Evolutionary conservation across 352 stramenopile species (phyloP).

Genomic region (Phytophthora sansomeana): DNA sequence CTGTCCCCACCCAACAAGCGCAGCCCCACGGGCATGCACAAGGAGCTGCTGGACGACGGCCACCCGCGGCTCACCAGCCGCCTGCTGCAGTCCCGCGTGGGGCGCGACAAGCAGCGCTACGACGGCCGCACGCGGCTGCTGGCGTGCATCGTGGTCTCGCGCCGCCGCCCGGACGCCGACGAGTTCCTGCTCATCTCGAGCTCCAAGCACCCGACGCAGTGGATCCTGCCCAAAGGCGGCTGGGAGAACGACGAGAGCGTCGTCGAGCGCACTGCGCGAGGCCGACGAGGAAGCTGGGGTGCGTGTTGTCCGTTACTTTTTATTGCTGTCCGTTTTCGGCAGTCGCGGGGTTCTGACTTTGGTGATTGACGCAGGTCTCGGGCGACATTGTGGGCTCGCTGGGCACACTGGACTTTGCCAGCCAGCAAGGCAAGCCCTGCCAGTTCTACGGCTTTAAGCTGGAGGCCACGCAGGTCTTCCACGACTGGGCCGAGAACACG

Average conservation of each 20-base stretch:
- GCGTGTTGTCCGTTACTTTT: neutral
- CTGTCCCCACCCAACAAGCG: constrained; percentile 27
- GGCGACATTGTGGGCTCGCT: constrained; percentile 51
- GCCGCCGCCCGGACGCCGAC: constrained; percentile 1
- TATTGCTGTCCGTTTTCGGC: constrained; percentile 1
- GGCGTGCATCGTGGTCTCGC: constrained; percentile 57
- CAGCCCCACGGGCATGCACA: constrained; percentile 27
- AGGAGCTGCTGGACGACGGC: constrained; percentile 14
- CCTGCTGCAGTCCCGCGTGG: constrained; percentile 60
- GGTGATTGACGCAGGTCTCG: constrained; percentile 40
- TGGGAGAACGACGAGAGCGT: constrained; percentile 95
- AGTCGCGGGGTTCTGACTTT: constrained; percentile 8
- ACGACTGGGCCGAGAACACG: constrained; percentile 66
- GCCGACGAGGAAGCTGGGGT: constrained; percentile 95
- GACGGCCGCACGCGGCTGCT: constrained; percentile 65
- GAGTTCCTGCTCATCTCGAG: constrained; percentile 90
- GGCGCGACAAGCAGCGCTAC: constrained; percentile 75
- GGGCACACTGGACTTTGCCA: constrained; percentile 58
- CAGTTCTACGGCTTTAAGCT: constrained; percentile 63
- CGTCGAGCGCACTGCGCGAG: constrained; percentile 91
- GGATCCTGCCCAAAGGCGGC: constrained; percentile 97
- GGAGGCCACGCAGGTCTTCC: constrained; percentile 44
- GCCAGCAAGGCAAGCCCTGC: constrained; percentile 53
- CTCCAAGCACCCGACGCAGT: constrained; percentile 88
- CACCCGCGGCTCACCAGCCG: constrained; percentile 21